A percentile compares a stretch with the other conserved stretches of the same genome.
phyloP scores from a whole-genome alignment of 2,329 filamentous ascomycete species.

The Calonectria honghensis region DNA sequence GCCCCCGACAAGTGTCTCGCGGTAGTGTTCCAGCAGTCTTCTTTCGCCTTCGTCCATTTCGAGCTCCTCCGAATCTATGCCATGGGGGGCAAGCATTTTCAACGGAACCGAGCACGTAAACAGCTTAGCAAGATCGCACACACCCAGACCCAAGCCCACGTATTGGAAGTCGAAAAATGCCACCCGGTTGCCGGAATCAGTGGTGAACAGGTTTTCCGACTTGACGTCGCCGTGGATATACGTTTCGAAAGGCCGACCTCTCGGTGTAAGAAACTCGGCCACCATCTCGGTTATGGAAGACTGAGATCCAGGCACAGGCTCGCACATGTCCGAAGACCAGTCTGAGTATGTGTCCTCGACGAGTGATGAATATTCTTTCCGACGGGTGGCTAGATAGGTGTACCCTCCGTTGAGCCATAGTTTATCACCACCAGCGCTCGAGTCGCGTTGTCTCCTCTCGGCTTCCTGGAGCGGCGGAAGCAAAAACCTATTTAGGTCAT shows the following conservation, averaged over 20 bases:
- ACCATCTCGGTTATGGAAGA: constrained; percentile 71
- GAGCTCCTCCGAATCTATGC: constrained; percentile 59
- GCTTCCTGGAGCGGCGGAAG: constrained; percentile 75
- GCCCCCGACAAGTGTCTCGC: constrained; percentile 57
- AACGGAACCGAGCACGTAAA: constrained; percentile 80
- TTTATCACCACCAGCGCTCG: constrained; percentile 48
- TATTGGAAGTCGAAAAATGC: constrained; percentile 84
- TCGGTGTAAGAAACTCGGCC: constrained; percentile 70
- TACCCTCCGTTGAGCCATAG: constrained; percentile 82
- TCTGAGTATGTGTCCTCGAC: constrained; percentile 68
- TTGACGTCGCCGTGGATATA: constrained; percentile 82
- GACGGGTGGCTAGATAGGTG: constrained; percentile 79
- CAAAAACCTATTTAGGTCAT: constrained; percentile 61
- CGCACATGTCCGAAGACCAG: constrained; percentile 73
- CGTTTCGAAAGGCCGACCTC: constrained; percentile 68
- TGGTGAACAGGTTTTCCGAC: constrained; percentile 80
- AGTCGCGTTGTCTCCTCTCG: constrained; percentile 49
- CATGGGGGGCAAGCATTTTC: constrained; percentile 65
- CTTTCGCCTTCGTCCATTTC: constrained; percentile 71
- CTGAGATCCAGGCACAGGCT: constrained; percentile 44
- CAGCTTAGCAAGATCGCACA: constrained; percentile 79
- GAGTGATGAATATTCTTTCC: constrained; percentile 72
- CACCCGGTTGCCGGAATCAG: constrained; percentile 66
- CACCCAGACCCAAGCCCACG: constrained; percentile 77
- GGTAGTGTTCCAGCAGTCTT: constrained; percentile 71